Base-by-base conservation (phyloP, 2,329 filamentous ascomycete genomes). In the Samsoniella hepiali region DNA sequence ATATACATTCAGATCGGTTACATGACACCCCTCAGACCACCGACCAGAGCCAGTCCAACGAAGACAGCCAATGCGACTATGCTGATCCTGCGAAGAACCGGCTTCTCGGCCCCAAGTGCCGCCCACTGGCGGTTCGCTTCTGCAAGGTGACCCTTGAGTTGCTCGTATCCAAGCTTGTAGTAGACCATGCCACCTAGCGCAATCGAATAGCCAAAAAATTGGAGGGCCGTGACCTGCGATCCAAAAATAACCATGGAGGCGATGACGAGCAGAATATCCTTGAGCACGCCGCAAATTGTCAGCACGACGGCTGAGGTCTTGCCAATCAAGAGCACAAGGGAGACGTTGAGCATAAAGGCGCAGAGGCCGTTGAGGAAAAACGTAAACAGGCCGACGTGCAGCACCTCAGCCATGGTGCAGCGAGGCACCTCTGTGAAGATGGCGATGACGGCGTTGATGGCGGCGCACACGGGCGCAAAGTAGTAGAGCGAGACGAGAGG, bases 401-500 rank as follows among this genome's bases (percentile, higher is more conserved):
- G 85, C 65, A 95, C 81, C 68, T 94, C 89, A 44, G 77, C 81
- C 80, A 91, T 84, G 65, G 82, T 82, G 72, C 93, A 83, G 68
- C 79, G 82, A 68, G 90, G 90, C 3, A 93, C 75, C 76, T 95
- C 91, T 79, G 88, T 88, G 72, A 91, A 78, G 38, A 94, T 79
- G 62, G 90, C 89, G 55, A 93, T 85, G 13, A 86, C 73, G 69
- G 88, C 85, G 80, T 95, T 95, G 87, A 95, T 93, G 73, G 85
- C 78, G 55, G 91, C 91, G 77, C 91, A 95, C 63, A 92, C 87
- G 17, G 91, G 91, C 2, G 91, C 91, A 71, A 93, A 95, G 82
- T 95, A 95, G 84, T 95, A 95, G 13, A 95, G 85, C 36, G 91
- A 95, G 62, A 95, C 91, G 29, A 95, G 81, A 22, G 91, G 91